These are phyloP conservation scores for Allium cepa DNA, from an alignment of 106 monocot species.

Conservation along the genomic window DNA sequence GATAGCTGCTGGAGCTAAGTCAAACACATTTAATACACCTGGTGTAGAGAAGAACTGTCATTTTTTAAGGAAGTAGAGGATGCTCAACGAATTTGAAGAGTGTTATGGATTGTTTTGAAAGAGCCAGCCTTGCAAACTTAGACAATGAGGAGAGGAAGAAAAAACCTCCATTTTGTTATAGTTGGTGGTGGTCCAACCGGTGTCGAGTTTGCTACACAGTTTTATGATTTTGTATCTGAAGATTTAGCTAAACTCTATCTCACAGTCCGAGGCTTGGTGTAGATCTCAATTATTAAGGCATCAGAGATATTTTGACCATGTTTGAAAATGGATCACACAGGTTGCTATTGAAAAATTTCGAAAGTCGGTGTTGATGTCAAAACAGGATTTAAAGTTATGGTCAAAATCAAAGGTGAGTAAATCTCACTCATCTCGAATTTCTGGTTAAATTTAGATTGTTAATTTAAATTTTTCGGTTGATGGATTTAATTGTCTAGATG, in stretches of 20 bases:
- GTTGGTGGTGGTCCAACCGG: conserved; percentile 61
- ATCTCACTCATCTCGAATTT: no score
- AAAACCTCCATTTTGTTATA: conserved; percentile 33
- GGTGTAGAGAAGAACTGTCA: conserved; percentile 56
- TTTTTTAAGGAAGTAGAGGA: conserved; percentile 72
- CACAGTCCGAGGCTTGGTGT: conserved; percentile 25
- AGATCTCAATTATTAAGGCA: conserved; percentile 43
- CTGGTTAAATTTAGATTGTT: no score
- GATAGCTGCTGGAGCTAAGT: conserved; percentile 40
- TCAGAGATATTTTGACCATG: conserved; percentile 57
- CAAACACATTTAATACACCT: conserved; percentile 65
- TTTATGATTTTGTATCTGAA: conserved; percentile 61
- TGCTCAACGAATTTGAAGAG: conserved; percentile 45
- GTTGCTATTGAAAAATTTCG: no score
- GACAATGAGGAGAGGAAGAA: conserved; percentile 45
- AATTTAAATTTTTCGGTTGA: no score
- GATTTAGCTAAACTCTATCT: conserved; percentile 51
- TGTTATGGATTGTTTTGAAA: conserved; percentile 55
- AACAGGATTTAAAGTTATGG: no score
- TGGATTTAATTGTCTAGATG: no score
- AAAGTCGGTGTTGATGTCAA: no score
- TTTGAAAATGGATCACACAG: no score
- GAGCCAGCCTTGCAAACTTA: conserved; percentile 43
- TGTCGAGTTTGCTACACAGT: conserved; percentile 69
- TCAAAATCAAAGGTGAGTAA: no score